Base-by-base conservation (phyloP, 2,329 filamentous ascomycete genomes). In the Colletotrichum truncatum region DNA sequence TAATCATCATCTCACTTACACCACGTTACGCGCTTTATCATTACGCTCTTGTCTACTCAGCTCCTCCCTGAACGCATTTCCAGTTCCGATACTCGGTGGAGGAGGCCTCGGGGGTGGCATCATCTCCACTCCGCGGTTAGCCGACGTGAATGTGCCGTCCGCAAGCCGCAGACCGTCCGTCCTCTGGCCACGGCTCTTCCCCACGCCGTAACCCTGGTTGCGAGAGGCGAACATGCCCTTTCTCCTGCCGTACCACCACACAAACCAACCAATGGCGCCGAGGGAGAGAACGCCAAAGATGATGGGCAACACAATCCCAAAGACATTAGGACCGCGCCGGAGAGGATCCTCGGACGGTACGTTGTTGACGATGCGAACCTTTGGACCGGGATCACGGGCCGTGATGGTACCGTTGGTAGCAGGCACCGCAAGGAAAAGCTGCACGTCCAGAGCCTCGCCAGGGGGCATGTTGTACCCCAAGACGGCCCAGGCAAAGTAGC, bases 401-500 rank as follows among this genome's bases (percentile, higher is more conserved):
- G 48, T 55, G 39, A 63, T 60, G 16, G 38, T 49, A 12, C 57
- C 58, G 53, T 66, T 67, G 16, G 38, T 36, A 4, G 38, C 56
- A 4, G 38, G 38, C n/a, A 69, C 18, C 7, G 65, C 67, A 26
- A 69, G 58, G 58, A 48, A 55, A 23, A 69, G 49, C 43, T 59
- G 62, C 28, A 68, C 66, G 2, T 56, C 51, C n/a, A 62, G 45
- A 3, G 36, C 39, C 18, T 67, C 53, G 34, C 51, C 36, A 16
- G 43, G 41, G 21, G 49, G 53, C 48, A 61, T 53, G 62, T 60
- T 14, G 36, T 52, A 61, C 2, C 48, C 54, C 1, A 41, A 11
- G 14, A 64, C 60, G 21, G 48, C 38, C 67, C 67, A 69, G 28
- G 56, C 62, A 43, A 67, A 67, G 66, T 56, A 68, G 12, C 67